Base-by-base conservation (phyloP, 2,329 filamentous ascomycete genomes). In the Neurospora sp. region DNA sequence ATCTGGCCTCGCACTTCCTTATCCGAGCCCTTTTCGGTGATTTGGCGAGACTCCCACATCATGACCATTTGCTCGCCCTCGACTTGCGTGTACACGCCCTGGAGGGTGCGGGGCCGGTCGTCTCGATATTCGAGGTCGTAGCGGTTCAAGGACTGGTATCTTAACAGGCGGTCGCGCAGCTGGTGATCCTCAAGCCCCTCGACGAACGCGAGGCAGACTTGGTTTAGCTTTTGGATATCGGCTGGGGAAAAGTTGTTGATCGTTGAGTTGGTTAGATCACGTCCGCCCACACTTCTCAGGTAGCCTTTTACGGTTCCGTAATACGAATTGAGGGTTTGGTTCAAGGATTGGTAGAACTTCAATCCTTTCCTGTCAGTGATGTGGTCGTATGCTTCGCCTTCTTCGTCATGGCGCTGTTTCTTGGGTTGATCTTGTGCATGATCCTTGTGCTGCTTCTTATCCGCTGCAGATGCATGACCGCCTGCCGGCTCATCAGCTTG, bases 31-130 rank as follows among this genome's bases (percentile, higher is more conserved):
- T 74, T 76, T 70, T 82, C 83, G n/a, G 68, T 74, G 1, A 82
- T 71, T 4, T 78, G 58, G 67, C 80, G 77, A 33, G 72, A 76
- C 23, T 84, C 82, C 81, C 82, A 87, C 2, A 80, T 75, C 75
- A 84, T 81, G 1, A 84, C 79, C 28, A 88, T 76, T 23, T 80
- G 79, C 74, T 90, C 87, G 8, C 87, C 87, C 74, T 90, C 87
- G 1, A 83, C 77, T 72, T 89, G 85, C 15, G 79, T 82, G 71
- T 80, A 83, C 2, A 87, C 81, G 0, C 86, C 85, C n/a, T 81
- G 78, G 0, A 90, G 81, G 3, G 86, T 86, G 46, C 85, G 83
- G 6, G 78, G 73, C 2, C 72, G 68, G 2, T 76, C 75, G 0
- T 76, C 69, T 17, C 52, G 52, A 36, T 62, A 62, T 15, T 62